phyloP scores from a whole-genome alignment of 768 basidiomycete species.

The Leccinum broughii region DNA sequence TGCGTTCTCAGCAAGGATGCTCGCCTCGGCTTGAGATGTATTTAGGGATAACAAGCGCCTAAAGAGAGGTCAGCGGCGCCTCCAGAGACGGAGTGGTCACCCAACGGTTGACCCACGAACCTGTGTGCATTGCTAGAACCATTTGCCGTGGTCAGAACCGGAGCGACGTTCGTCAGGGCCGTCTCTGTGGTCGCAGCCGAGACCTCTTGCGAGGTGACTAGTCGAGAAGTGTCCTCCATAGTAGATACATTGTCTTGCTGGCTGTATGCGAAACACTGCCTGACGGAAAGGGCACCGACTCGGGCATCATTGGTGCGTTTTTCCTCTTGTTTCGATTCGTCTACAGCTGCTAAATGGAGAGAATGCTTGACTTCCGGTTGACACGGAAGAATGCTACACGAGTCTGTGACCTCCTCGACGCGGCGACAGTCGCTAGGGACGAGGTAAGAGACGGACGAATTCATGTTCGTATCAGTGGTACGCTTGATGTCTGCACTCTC shows the following conservation, averaged over 20 bases:
- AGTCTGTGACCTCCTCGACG: not conserved
- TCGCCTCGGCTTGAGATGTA: not conserved
- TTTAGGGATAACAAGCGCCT: not conserved
- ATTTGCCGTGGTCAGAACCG: not conserved
- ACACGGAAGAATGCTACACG: not conserved
- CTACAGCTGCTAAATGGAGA: not conserved
- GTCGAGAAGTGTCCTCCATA: not conserved
- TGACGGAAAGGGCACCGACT: not conserved
- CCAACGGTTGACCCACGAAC: conserved; percentile 1
- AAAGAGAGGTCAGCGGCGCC: not conserved
- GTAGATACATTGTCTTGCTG: not conserved
- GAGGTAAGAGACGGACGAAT: not conserved
- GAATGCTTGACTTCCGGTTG: not conserved
- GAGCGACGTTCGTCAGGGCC: not conserved
- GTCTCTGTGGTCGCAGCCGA: not conserved
- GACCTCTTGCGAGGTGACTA: not conserved
- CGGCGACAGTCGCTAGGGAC: not conserved
- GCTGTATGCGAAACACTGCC: not conserved
- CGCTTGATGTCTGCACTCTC: not conserved
- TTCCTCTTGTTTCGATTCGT: not conserved
- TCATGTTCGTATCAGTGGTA: not conserved
- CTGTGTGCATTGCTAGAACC: not conserved
- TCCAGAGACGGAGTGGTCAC: not conserved
- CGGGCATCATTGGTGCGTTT: not conserved
- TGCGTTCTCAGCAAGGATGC: not conserved